These are phyloP conservation scores for Ascochyta rabiei DNA, from an alignment of 2,329 filamentous ascomycete species.

Conservation along the genomic window DNA sequence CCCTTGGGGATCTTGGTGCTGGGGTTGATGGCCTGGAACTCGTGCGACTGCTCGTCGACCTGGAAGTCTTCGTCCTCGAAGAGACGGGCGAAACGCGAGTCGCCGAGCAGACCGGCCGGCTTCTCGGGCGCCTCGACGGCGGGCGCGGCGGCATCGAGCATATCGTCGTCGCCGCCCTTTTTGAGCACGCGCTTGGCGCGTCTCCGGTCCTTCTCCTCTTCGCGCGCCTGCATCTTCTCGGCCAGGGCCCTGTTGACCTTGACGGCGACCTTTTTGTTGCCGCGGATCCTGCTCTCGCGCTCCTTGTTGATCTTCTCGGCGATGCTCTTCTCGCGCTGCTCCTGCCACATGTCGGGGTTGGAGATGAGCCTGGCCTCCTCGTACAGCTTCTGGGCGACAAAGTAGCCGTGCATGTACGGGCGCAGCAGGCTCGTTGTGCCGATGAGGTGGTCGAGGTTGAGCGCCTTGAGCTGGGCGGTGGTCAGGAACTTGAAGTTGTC, in stretches of 20 bases:
- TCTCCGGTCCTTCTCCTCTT: slow-evolving; percentile 66
- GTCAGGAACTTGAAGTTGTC: slow-evolving; percentile 99
- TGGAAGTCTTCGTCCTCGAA: slow-evolving; percentile 94
- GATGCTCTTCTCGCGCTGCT: slow-evolving; percentile 87
- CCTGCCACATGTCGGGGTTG: slow-evolving; percentile 92
- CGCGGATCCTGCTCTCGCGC: slow-evolving; percentile 90
- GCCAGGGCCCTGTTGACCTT: slow-evolving; percentile 86
- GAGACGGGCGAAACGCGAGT: slow-evolving; percentile 83
- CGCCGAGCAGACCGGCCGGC: slow-evolving; percentile 68
- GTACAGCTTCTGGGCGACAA: slow-evolving; percentile 92
- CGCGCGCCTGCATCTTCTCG: slow-evolving; percentile 68
- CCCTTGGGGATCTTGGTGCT: slow-evolving; percentile 68
- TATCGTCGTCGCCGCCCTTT: slow-evolving; percentile 63
- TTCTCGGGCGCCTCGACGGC: slow-evolving; percentile 39
- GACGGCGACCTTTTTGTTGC: slow-evolving; percentile 84
- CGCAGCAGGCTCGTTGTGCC: slow-evolving; percentile 87
- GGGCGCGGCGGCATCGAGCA: slow-evolving; percentile 38
- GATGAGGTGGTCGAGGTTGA: slow-evolving; percentile 87
- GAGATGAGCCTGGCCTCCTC: slow-evolving; percentile 92
- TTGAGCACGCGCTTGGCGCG: slow-evolving; percentile 58
- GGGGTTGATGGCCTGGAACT: slow-evolving; percentile 89
- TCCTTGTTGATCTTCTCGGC: slow-evolving; percentile 97
- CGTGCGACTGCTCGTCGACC: slow-evolving; percentile 85
- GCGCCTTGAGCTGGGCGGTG: slow-evolving; percentile 78
- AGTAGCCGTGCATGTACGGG: slow-evolving; percentile 99